Base-by-base conservation (phyloP, 2,329 filamentous ascomycete species). In the Ophiostoma fasciatum region DNA sequence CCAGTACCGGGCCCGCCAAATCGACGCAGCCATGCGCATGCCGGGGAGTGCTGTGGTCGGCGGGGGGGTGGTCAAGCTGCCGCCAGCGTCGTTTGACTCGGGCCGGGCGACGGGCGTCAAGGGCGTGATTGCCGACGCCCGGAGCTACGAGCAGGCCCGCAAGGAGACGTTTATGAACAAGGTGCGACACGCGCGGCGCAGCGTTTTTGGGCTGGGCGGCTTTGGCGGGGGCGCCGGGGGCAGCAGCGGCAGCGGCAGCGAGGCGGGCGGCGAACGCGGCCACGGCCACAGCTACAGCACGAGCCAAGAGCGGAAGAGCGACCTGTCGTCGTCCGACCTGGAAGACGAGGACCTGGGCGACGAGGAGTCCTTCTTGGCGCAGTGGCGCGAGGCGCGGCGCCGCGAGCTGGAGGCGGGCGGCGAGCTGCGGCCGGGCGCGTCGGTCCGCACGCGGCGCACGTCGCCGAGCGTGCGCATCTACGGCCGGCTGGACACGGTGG, bases 61-160 rank as follows among this genome's bases (percentile, higher is more conserved):
- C 42, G 66, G 53, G 56, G 48, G 52, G 40, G 63, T 63, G 39
- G 56, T 82, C 49, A 68, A 66, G 50, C 70, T 81, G 42, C 74
- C 74, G 12, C 73, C 71, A 9, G 61, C 62, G 11, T 67, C 64
- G 38, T 78, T 78, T 49, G 72, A 82, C 53, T 72, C 63, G 36
- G 76, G 78, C 39, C 70, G 74, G 45, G 76, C 81, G 46, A 88
- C 82, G 3, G 82, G 82, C 31, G 82, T 85, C 46, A 88, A 88
- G 62, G 82, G 82, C 43, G 82, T 90, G 55, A 88, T 90, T 50
- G 80, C 82, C 48, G 82, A 90, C 52, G 82, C 82, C 26, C 69
- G 81, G 49, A 74, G 76, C 49, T 88, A 79, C 55, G 78, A 83
- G 58, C 65, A 71, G 49, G 78, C 79, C 11, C 66, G 68, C 46